A percentile compares a stretch with the other conserved stretches of the same genome.
Evolutionary conservation across 257 asterid genomes (phyloP).

Genomic region (Scutellaria minor): DNA sequence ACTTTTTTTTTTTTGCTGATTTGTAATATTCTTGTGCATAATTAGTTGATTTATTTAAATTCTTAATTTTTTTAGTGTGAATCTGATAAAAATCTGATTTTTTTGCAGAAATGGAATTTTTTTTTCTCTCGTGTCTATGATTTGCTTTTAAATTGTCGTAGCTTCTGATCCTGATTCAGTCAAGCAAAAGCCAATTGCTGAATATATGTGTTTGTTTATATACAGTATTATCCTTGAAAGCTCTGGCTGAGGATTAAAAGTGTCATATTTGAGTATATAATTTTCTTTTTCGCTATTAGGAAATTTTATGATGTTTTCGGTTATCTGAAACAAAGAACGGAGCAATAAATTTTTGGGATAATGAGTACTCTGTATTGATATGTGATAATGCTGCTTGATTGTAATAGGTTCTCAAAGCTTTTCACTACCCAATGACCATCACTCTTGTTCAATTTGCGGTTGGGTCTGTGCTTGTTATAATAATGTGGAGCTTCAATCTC

Average conservation of each 20-base stretch:
- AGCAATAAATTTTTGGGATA: neutral
- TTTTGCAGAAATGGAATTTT: neutral
- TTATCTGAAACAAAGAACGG: neutral
- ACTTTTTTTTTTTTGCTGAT: slow-evolving; percentile 6
- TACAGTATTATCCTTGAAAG: no score
- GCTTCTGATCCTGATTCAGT: neutral
- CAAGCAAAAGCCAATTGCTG: neutral
- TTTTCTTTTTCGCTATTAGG: neutral
- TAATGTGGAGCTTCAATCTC: slow-evolving; percentile 85
- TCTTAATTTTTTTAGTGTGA: neutral
- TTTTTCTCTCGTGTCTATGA: neutral
- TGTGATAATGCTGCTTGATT: slow-evolving; percentile 27
- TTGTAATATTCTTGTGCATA: neutral
- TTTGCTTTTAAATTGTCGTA: slow-evolving; percentile 6
- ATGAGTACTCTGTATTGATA: neutral
- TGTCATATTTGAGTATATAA: neutral
- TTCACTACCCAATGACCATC: slow-evolving; percentile 83
- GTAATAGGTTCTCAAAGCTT: slow-evolving; percentile 78
- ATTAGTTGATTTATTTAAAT: neutral
- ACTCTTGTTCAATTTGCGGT: slow-evolving; percentile 85
- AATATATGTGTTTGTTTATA: no score
- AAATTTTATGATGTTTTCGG: neutral
- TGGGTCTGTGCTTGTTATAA: slow-evolving; percentile 70
- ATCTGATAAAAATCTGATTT: neutral
- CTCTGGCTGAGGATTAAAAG: neutral